Conservation (phyloP, 129 eudicot species). For the Flaveria robusta region DNA sequence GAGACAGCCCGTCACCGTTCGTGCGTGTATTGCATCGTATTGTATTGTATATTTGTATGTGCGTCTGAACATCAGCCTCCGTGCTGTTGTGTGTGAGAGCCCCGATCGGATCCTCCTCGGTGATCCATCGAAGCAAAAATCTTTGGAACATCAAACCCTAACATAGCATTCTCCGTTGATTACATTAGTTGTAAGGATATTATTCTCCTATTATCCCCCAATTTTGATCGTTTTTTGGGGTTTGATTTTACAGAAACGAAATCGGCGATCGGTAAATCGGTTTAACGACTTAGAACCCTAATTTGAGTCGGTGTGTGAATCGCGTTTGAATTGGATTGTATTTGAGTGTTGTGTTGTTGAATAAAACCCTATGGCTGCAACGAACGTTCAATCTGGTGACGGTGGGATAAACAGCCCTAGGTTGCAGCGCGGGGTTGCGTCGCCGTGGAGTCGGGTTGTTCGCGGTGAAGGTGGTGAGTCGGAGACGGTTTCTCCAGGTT, state of each 20-base stretch:
- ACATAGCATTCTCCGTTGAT: constrained; percentile 40
- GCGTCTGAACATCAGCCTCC: constrained; percentile 45
- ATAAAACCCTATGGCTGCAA: constrained; percentile 45
- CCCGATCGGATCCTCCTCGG: constrained; percentile 36
- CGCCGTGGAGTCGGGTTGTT: constrained; percentile 58
- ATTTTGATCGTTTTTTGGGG: constrained; percentile 32
- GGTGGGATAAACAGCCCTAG: constrained; percentile 30
- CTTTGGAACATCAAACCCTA: constrained; percentile 40
- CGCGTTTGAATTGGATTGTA: constrained; percentile 14
- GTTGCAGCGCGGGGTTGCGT: constrained; percentile 32
- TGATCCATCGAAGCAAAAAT: constrained; percentile 36
- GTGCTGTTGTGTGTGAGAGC: constrained; percentile 38
- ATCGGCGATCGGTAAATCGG: constrained; percentile 31
- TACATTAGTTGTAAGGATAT: constrained; percentile 1
- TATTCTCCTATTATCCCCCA: neutral
- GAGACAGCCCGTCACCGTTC: constrained; percentile 34
- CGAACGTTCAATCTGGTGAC: constrained; percentile 38
- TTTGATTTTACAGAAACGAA: neutral
- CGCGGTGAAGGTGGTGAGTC: constrained; percentile 47
- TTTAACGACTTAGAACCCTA: constrained; percentile 35
- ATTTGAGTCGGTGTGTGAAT: constrained; percentile 25
- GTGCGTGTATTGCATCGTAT: constrained; percentile 27
- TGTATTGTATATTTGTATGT: constrained; percentile 14
- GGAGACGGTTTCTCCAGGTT: constrained; percentile 23
- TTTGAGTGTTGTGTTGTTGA: constrained; percentile 8